phyloP scores from a whole-genome alignment of 2,329 filamentous ascomycete genomes.

The Fusarium floridanum region DNA sequence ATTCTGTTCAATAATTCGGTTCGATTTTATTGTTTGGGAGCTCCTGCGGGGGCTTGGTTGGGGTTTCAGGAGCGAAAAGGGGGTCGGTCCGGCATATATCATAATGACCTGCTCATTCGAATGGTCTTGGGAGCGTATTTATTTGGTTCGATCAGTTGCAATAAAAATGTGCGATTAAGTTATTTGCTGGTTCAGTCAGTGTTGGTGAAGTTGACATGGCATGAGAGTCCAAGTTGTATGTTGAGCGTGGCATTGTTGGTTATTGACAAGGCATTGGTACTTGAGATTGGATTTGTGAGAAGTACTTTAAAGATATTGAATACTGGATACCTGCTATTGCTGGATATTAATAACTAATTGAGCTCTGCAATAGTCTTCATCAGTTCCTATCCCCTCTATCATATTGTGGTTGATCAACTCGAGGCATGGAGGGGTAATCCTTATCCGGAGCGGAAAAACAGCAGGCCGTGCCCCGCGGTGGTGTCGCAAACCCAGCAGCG shows the following conservation, averaged over 20 bases:
- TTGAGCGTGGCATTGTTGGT: neutral
- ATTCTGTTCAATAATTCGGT: slow-evolving; percentile 32
- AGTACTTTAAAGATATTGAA: neutral
- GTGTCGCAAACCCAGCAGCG: slow-evolving; percentile 19
- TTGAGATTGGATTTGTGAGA: neutral
- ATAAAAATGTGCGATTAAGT: slow-evolving; percentile 25
- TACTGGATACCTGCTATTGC: too few species aligned
- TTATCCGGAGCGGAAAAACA: slow-evolving; percentile 34
- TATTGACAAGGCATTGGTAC: neutral
- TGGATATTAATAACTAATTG: neutral
- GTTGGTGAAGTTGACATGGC: neutral
- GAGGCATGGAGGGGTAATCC: slow-evolving; percentile 32
- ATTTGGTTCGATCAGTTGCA: slow-evolving; percentile 24
- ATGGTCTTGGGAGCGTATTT: slow-evolving; percentile 30
- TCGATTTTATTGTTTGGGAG: slow-evolving; percentile 23
- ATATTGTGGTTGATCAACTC: neutral
- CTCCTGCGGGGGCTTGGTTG: slow-evolving; percentile 3
- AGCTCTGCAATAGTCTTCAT: neutral
- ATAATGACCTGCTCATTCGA: slow-evolving; percentile 11
- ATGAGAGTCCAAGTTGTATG: neutral
- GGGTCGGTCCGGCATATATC: slow-evolving; percentile 25
- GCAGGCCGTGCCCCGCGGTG: slow-evolving; percentile 37
- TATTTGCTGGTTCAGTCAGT: neutral
- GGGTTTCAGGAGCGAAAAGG: slow-evolving; percentile 14
- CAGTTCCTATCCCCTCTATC: neutral